phyloP scores from a whole-genome alignment of 495 filamentous ascomycete genomes.

The Trichocladium antarcticum region DNA sequence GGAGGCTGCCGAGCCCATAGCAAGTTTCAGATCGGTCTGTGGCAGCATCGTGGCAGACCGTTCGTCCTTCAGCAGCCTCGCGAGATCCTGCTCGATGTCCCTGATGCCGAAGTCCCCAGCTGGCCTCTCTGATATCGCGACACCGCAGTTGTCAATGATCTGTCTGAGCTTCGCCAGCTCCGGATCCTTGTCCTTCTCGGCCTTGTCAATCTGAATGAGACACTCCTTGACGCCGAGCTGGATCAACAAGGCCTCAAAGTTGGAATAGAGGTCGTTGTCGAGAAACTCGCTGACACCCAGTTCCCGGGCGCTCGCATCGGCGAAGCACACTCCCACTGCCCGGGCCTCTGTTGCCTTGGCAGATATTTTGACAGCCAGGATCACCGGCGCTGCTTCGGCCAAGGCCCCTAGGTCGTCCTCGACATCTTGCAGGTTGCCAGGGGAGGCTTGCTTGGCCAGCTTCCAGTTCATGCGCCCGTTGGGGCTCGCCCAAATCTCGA shows the following conservation, averaged over 20 bases:
- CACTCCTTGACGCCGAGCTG: constrained; percentile 94
- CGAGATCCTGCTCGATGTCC: constrained; percentile 94
- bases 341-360: constrained; percentile 76
- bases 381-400: constrained; percentile 82
- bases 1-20: constrained; percentile 90
- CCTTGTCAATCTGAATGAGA: constrained; percentile 62
- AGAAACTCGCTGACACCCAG: constrained; percentile 94
- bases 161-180: constrained; percentile 78
- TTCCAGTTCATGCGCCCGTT: constrained; percentile 82
- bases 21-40: constrained; percentile 87
- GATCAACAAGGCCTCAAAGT: constrained; percentile 92
- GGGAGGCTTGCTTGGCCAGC: constrained; percentile 77
- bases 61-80: constrained; percentile 76
- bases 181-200: constrained; percentile 62
- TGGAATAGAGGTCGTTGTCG: constrained; percentile 96
- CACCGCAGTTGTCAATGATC: constrained; percentile 84
- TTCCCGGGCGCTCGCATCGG: constrained; percentile 92
- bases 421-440: constrained; percentile 92
- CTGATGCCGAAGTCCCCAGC: constrained; percentile 69
- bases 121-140: constrained; percentile 72
- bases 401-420: constrained; percentile 90
- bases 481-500: constrained; percentile 77
- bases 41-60: constrained; percentile 63
- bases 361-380: constrained; percentile 85
- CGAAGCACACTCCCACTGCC: constrained; percentile 91